Conservation (phyloP, 345 rosid species). For the Ceriops tagal region DNA sequence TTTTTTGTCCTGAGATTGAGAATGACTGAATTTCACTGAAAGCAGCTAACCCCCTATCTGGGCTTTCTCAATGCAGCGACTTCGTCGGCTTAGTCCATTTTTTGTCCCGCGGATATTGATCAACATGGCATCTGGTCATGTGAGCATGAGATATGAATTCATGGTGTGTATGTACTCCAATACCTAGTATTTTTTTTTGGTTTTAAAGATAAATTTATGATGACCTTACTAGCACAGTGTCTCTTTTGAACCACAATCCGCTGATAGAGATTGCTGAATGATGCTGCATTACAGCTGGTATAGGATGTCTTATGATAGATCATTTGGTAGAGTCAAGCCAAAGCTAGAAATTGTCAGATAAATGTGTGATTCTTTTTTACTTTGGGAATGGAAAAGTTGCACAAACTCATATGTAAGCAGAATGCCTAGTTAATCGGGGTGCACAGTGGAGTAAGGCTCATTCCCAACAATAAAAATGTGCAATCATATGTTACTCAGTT, state of each 20-base stretch:
- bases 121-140: constrained; percentile 97
- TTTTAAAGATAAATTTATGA: background rate
- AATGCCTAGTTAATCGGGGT: background rate
- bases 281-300: constrained; percentile 1
- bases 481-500: background rate
- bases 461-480: background rate
- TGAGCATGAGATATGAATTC: constrained; percentile 93
- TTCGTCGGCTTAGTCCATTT: constrained; percentile 89
- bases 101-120: constrained; percentile 91
- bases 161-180: constrained; percentile 47
- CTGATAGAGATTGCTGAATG: background rate
- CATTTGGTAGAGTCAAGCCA: background rate
- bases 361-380: constrained; percentile 2
- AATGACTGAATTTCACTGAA: constrained; percentile 12
- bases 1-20: background rate
- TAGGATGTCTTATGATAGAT: constrained; percentile 2
- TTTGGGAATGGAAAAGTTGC: background rate
- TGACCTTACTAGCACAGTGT: constrained; percentile 11
- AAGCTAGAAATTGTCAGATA: constrained; percentile 6
- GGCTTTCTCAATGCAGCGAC: constrained; percentile 49
- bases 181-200: background rate
- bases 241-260: background rate
- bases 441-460: background rate
- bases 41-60: constrained; percentile 12
- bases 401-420: background rate